A percentile compares a stretch with the other conserved stretches of the same genome.
These are phyloP conservation scores for Gossypium armourianum DNA, from an alignment of 441 rosid genomes.

Conservation along the genomic window DNA sequence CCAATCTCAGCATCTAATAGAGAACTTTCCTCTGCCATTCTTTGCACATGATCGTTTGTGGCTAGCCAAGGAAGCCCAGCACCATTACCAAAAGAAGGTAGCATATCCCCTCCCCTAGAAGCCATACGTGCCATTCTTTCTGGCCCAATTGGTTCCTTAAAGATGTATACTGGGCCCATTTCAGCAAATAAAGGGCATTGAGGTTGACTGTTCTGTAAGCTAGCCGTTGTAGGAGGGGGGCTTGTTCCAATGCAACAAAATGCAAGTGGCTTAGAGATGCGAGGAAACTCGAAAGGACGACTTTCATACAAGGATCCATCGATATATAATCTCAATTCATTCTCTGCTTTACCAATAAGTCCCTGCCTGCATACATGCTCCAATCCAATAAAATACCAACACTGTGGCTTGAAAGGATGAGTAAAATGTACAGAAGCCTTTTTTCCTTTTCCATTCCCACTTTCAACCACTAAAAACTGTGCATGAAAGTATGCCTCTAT, in stretches of 20 bases:
- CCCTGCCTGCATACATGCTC: conserved; percentile 88
- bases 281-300: conserved; percentile 87
- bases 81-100: conserved; percentile 84
- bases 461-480: conserved; percentile 93
- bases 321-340: conserved; percentile 81
- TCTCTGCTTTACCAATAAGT: conserved; percentile 76
- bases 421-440: conserved; percentile 93
- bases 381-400: conserved; percentile 93
- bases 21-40: conserved; percentile 64
- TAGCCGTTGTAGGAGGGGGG: conserved; percentile 95
- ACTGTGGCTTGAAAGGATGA: conserved; percentile 95
- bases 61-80: conserved; percentile 97
- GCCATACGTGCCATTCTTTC: conserved; percentile 85
- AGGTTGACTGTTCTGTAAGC: conserved; percentile 86
- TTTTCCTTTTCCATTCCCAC: conserved; percentile 82
- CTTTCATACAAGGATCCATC: conserved; percentile 90
- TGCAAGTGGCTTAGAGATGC: conserved; percentile 88
- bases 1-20: conserved; percentile 87
- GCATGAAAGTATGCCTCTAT: conserved; percentile 96
- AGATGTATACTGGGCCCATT: conserved; percentile 94
- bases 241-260: conserved; percentile 97
- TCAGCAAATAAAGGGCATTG: conserved; percentile 98
- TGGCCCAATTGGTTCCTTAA: conserved; percentile 87
- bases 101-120: conserved; percentile 84
- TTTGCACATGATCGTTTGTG: conserved; percentile 50